Evolutionary conservation across 805 yeast species (phyloP).

Genomic region (Deakozyma indianensis): DNA sequence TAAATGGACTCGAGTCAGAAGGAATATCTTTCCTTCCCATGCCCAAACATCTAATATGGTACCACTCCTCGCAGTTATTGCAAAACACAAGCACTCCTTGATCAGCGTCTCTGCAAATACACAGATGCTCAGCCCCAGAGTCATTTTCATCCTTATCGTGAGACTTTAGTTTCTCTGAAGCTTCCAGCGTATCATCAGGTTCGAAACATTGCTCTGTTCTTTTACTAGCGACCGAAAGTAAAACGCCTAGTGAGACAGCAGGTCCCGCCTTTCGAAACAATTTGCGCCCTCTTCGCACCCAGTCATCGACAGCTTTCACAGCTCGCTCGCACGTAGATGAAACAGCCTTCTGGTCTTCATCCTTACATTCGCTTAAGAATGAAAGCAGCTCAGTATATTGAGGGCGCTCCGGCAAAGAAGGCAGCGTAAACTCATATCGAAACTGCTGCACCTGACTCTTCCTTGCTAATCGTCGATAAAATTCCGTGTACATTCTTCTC

Average conservation of each 20-base stretch:
- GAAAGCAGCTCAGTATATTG: neutral
- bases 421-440: neutral
- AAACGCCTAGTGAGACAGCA: neutral
- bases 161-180: neutral
- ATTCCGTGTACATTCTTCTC: neutral
- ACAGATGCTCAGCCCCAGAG: neutral
- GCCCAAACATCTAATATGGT: neutral
- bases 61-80: conserved; percentile 1
- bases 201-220: neutral
- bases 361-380: neutral
- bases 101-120: conserved; percentile 1
- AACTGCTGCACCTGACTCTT: neutral
- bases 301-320: neutral
- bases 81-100: conserved; percentile 1
- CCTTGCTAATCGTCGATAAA: neutral
- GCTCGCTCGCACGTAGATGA: neutral
- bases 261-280: neutral
- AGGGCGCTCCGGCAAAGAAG: neutral
- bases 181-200: neutral
- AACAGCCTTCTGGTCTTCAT: neutral
- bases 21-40: neutral
- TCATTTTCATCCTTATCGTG: neutral
- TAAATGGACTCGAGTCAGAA: neutral
- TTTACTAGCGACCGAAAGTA: neutral
- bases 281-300: neutral